Evolutionary conservation across 257 asterid species (phyloP).

Genomic region (Solanum piurae): DNA sequence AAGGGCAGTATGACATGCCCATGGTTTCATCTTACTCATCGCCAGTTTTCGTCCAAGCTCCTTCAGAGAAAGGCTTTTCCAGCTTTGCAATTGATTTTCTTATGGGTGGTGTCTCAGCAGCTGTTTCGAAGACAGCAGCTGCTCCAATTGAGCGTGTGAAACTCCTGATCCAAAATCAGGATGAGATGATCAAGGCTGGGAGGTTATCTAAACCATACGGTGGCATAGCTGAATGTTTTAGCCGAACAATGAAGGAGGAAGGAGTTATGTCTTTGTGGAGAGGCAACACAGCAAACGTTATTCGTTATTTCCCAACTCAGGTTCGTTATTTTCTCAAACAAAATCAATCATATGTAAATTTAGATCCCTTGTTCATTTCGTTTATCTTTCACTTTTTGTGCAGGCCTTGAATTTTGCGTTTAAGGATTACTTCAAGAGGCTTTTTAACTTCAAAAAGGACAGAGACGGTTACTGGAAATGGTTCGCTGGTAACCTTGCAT

Average conservation of each 20-base stretch:
- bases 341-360: background rate
- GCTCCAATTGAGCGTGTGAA: conserved; percentile 42
- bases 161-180: conserved; percentile 34
- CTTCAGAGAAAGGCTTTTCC: conserved; percentile 24
- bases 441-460: conserved; percentile 29
- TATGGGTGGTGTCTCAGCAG: conserved; percentile 49
- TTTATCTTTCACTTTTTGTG: background rate
- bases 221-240: conserved; percentile 31
- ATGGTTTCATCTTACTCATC: conserved; percentile 5
- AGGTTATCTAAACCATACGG: conserved; percentile 32
- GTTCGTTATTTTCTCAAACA: background rate
- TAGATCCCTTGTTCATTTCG: background rate
- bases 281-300: conserved; percentile 40
- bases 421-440: conserved; percentile 36
- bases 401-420: conserved; percentile 39
- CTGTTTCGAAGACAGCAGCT: conserved; percentile 36
- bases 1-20: conserved; percentile 7
- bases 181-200: conserved; percentile 36
- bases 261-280: conserved; percentile 31
- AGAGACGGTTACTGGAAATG: conserved; percentile 39
- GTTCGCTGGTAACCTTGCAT: conserved; percentile 32
- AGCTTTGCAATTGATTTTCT: conserved; percentile 26
- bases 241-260: conserved; percentile 24
- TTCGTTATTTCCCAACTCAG: conserved; percentile 42
- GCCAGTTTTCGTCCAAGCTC: conserved; percentile 30